These are phyloP conservation scores for Nemania sp. DNA, from an alignment of 2,329 filamentous ascomycete species.

Conservation along the genomic window DNA sequence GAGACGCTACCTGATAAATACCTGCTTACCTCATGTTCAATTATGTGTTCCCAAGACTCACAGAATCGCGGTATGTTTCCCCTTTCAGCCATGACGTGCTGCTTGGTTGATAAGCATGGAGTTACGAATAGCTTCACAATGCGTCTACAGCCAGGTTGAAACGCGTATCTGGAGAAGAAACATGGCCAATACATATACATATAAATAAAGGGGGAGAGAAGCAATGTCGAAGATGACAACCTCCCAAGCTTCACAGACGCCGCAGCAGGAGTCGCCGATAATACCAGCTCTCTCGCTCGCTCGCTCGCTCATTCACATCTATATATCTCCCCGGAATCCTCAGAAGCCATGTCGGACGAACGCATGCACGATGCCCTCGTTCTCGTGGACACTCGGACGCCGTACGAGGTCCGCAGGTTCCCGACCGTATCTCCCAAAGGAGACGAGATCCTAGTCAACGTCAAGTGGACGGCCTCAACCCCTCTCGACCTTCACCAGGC, in stretches of 20 bases:
- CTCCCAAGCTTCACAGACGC: constrained; percentile 7
- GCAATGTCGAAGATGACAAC: constrained; percentile 8
- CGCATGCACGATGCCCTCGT: constrained; percentile 37
- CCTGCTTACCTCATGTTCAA: neutral
- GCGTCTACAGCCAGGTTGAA: neutral
- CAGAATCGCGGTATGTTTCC: constrained; percentile 21
- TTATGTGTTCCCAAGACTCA: neutral
- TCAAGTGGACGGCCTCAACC: constrained; percentile 63
- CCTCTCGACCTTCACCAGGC: constrained; percentile 66
- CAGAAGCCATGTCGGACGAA: constrained; percentile 18
- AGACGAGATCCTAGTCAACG: constrained; percentile 57
- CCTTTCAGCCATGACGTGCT: constrained; percentile 5
- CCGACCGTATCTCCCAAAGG: constrained; percentile 40
- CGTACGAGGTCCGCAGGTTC: constrained; percentile 35
- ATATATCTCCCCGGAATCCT: neutral
- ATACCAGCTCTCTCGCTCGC: neutral
- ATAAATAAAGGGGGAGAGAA: constrained; percentile 12
- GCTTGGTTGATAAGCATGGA: constrained; percentile 10
- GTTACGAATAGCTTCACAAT: neutral
- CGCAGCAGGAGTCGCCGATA: neutral
- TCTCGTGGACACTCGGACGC: constrained; percentile 33
- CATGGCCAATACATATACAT: neutral
- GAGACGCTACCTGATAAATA: neutral
- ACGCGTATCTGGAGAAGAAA: neutral
- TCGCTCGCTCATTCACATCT: neutral